Evolutionary conservation across 2,329 filamentous ascomycete genomes (phyloP).

Genomic region (Dothideomycetes sp.): DNA sequence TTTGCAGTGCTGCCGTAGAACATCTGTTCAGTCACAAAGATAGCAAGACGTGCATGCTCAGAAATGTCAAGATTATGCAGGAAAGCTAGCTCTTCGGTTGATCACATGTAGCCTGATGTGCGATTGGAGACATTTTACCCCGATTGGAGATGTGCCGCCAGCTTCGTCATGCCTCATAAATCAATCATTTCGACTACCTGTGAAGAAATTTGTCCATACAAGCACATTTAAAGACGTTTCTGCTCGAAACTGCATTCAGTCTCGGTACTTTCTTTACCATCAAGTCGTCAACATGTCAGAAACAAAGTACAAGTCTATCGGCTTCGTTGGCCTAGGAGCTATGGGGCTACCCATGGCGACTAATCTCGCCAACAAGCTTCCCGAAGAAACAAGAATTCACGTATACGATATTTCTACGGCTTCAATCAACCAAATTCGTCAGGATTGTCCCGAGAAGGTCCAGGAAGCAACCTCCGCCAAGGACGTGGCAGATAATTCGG

Average conservation of each 20-base stretch:
- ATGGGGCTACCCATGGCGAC: constrained; percentile 45
- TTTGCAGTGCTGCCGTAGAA: too few relatives aligned
- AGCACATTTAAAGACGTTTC: too few relatives aligned
- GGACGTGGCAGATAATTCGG: constrained; percentile 39
- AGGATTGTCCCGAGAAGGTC: constrained; percentile 28
- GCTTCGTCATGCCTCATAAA: too few relatives aligned
- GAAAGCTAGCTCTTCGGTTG: too few relatives aligned
- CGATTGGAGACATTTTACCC: background rate
- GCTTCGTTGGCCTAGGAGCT: constrained; percentile 45
- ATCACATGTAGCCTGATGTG: too few relatives aligned
- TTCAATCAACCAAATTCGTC: constrained; percentile 31
- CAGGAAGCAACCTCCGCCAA: constrained; percentile 30
- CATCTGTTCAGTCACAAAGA: too few relatives aligned
- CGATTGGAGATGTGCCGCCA: background rate
- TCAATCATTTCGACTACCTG: too few relatives aligned
- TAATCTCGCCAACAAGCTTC: constrained; percentile 38
- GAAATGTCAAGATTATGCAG: too few relatives aligned
- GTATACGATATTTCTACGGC: constrained; percentile 38
- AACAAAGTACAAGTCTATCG: constrained; percentile 16
- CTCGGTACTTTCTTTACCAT: too few relatives aligned
- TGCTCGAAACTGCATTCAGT: too few relatives aligned
- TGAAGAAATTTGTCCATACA: too few relatives aligned
- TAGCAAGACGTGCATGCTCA: too few relatives aligned
- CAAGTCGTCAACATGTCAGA: constrained; percentile 4
- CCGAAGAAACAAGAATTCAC: constrained; percentile 30